Conservation (phyloP, 805 yeast genomes). For the Scheffersomyces lignosus region DNA sequence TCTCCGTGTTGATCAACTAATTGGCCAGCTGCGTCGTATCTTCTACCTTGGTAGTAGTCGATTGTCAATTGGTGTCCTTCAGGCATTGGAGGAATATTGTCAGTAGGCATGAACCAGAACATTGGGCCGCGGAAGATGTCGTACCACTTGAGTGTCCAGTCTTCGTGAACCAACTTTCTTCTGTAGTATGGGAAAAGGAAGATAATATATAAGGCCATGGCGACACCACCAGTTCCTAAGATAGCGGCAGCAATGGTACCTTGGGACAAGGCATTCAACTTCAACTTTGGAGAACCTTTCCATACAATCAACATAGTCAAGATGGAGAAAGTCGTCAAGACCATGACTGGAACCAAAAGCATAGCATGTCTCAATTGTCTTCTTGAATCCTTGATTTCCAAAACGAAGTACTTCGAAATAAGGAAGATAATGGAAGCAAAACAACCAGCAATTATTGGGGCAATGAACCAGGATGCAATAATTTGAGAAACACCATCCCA, state of each 20-base stretch:
- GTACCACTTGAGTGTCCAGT: constrained; percentile 64
- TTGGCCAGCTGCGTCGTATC: constrained; percentile 24
- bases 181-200: constrained; percentile 62
- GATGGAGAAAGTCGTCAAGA: constrained; percentile 58
- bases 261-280: constrained; percentile 51
- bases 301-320: constrained; percentile 76
- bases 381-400: constrained; percentile 52
- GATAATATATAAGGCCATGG: constrained; percentile 48
- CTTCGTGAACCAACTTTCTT: constrained; percentile 59
- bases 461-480: constrained; percentile 79
- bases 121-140: constrained; percentile 59
- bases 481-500: constrained; percentile 74
- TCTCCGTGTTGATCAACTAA: constrained; percentile 8
- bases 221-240: constrained; percentile 64
- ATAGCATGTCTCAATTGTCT: constrained; percentile 55
- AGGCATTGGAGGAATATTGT: constrained; percentile 67
- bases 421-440: constrained; percentile 61
- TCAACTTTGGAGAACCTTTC: constrained; percentile 75
- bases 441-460: constrained; percentile 67
- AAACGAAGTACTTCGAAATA: constrained; percentile 57
- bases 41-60: constrained; percentile 68
- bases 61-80: constrained; percentile 53
- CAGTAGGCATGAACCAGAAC: constrained; percentile 53
- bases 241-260: constrained; percentile 59
- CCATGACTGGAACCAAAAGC: constrained; percentile 57